Percentiles rank a stretch among this genome's conserved stretches.
Conservation (phyloP, 768 basidiomycete species). For the Mycena latifolia region DNA sequence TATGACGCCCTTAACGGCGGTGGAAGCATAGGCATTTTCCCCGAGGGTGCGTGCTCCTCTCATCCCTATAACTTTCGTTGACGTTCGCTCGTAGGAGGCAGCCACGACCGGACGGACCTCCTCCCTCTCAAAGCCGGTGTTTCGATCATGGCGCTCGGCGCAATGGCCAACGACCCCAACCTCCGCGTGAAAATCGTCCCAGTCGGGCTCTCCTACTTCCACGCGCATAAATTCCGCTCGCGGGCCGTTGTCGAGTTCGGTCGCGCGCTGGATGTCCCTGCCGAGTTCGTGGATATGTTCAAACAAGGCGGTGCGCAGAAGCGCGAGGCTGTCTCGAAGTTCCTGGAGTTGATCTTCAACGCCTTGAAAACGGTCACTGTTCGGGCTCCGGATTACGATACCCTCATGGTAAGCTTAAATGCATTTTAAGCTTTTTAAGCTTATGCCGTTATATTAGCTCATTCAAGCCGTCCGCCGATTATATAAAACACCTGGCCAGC, state of each 20-base stretch:
- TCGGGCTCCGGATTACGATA: conserved; percentile 96
- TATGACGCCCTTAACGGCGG: conserved; percentile 89
- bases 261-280: conserved; percentile 90
- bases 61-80: neutral
- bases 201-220: conserved; percentile 82
- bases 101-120: conserved; percentile 96
- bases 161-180: conserved; percentile 92
- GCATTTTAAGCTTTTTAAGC: neutral
- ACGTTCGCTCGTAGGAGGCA: conserved; percentile 75
- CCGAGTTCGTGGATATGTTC: conserved; percentile 90
- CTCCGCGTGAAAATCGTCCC: conserved; percentile 94
- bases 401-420: conserved; percentile 81
- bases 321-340: conserved; percentile 88
- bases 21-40: conserved; percentile 96
- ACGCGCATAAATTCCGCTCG: conserved; percentile 90
- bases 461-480: conserved; percentile 95
- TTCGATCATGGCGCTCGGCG: conserved; percentile 97
- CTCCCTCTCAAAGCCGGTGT: conserved; percentile 98
- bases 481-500: conserved; percentile 95
- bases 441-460: conserved; percentile 64
- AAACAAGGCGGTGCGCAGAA: conserved; percentile 90
- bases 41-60: conserved; percentile 77
- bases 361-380: conserved; percentile 96
- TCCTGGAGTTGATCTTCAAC: conserved; percentile 93
- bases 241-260: conserved; percentile 99